Evolutionary conservation across 371 early-diverging fungal genomes (phyloP).

Genomic region (Mucor irregularis): DNA sequence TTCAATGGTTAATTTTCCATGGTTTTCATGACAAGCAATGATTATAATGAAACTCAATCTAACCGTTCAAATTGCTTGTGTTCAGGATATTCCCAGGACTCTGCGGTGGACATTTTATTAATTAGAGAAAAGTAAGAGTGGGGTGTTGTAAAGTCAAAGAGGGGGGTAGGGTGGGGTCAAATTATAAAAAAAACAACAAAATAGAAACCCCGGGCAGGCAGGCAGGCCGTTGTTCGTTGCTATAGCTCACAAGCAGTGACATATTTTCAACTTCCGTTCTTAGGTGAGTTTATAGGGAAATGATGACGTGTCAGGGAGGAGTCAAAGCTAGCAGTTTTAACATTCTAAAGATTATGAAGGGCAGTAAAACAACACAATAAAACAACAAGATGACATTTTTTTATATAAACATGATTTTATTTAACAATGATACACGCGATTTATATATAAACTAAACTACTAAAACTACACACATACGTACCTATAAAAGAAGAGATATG

Average conservation of each 20-base stretch:
- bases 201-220: constrained; percentile 8
- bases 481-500: background rate
- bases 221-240: too few species aligned
- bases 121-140: constrained; percentile 10
- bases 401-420: too few species aligned
- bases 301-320: background rate
- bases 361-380: too few species aligned
- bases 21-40: background rate
- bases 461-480: background rate
- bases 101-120: constrained; percentile 24
- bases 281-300: too few species aligned
- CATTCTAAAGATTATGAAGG: too few species aligned
- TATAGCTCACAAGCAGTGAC: too few species aligned
- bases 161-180: background rate
- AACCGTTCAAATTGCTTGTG: constrained; percentile 53
- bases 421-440: too few species aligned
- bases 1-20: background rate
- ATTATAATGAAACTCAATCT: background rate
- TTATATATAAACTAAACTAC: too few species aligned
- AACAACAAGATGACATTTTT: too few species aligned
- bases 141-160: constrained; percentile 5
- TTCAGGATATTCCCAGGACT: constrained; percentile 53
- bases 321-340: too few species aligned
- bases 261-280: too few species aligned
- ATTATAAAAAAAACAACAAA: constrained; percentile 8